Conservation (phyloP, 2,329 filamentous ascomycete species). For the Aspergillus costaricaensis region DNA sequence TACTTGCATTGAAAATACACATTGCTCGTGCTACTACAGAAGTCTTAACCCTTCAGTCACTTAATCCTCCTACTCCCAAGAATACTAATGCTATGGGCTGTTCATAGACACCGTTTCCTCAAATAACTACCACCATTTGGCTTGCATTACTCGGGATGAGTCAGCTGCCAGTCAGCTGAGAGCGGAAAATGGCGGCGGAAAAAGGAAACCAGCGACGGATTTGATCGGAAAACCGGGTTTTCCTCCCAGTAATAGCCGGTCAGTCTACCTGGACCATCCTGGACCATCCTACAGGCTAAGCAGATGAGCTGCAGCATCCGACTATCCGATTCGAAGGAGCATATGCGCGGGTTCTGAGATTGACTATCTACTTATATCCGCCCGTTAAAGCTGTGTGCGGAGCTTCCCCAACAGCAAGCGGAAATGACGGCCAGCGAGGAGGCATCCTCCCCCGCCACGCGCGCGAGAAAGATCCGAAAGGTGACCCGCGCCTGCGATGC, state of each 20-base stretch:
- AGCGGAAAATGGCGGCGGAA: not conserved
- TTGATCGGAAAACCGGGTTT: too few relatives aligned
- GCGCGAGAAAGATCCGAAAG: constrained; percentile 24
- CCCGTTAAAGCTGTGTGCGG: too few relatives aligned
- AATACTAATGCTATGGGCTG: too few relatives aligned
- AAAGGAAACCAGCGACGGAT: not conserved
- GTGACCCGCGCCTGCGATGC: constrained; percentile 29
- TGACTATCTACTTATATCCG: too few relatives aligned
- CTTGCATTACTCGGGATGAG: not conserved
- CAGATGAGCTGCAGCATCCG: not conserved
- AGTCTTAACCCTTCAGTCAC: too few relatives aligned
- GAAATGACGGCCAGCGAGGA: not conserved
- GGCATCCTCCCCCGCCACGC: not conserved
- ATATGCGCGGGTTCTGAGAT: too few relatives aligned
- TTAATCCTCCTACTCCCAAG: too few relatives aligned
- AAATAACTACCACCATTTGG: not conserved
- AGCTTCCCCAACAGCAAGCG: too few relatives aligned
- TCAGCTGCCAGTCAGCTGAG: not conserved
- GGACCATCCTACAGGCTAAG: not conserved
- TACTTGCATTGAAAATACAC: too few relatives aligned
- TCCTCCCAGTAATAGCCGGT: too few relatives aligned
- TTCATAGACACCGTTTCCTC: not conserved
- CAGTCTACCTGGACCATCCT: not conserved
- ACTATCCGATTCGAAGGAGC: too few relatives aligned
- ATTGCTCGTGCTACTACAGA: too few relatives aligned